phyloP scores from a whole-genome alignment of 495 filamentous ascomycete genomes.

The Polyplosphaeria fusca region DNA sequence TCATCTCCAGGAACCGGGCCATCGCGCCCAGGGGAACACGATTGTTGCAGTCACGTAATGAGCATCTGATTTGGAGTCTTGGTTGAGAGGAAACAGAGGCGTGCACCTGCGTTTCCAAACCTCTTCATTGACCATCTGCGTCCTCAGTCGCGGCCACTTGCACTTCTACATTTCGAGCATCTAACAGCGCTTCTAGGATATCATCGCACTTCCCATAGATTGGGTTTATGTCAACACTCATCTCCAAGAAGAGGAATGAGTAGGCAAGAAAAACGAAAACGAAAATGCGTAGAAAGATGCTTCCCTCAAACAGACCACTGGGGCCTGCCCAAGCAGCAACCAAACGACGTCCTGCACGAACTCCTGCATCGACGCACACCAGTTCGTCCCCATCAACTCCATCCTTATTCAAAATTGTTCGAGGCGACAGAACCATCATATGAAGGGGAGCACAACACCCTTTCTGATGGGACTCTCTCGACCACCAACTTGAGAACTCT shows the following conservation, averaged over 20 bases:
- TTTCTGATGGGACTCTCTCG: slow-evolving; percentile 32
- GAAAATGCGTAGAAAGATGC: neutral
- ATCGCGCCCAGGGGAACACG: too few species aligned
- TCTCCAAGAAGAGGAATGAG: neutral
- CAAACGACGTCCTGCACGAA: slow-evolving; percentile 8
- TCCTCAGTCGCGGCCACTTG: neutral
- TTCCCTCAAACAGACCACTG: slow-evolving; percentile 9
- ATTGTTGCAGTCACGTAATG: too few species aligned
- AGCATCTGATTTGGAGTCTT: too few species aligned
- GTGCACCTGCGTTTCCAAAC: too few species aligned
- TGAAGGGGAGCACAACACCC: slow-evolving; percentile 21
- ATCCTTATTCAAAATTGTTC: neutral
- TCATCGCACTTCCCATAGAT: too few species aligned
- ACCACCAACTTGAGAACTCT: slow-evolving; percentile 30
- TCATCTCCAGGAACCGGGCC: too few species aligned
- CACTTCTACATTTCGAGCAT: neutral
- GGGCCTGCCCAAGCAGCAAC: slow-evolving; percentile 27
- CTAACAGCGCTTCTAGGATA: slow-evolving; percentile 1
- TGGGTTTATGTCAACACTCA: too few species aligned
- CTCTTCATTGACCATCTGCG: too few species aligned
- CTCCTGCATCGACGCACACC: neutral
- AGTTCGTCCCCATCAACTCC: neutral
- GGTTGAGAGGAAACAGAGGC: too few species aligned
- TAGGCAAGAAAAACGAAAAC: neutral
- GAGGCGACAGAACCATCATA: slow-evolving; percentile 13